These are phyloP conservation scores for Hapsidospora chrysogenum DNA, from an alignment of 495 filamentous ascomycete species.

Conservation along the genomic window DNA sequence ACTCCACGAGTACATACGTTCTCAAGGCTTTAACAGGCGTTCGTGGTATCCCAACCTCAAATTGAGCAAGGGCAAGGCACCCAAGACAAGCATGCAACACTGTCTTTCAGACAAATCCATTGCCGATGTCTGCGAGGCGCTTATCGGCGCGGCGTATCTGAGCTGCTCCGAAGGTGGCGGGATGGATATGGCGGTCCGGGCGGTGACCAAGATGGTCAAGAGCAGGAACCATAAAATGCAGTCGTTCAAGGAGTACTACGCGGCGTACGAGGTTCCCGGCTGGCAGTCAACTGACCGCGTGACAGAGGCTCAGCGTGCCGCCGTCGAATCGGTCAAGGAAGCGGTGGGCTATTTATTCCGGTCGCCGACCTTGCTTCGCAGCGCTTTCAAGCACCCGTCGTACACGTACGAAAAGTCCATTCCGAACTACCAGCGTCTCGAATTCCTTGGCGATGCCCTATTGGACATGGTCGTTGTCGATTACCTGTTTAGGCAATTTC, in stretches of 20 bases:
- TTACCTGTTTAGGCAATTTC: conserved; percentile 59
- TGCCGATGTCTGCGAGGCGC: conserved; percentile 91
- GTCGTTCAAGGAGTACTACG: conserved; percentile 54
- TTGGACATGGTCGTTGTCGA: conserved; percentile 80
- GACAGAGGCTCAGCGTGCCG: conserved; percentile 28
- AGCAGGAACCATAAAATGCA: conserved; percentile 48
- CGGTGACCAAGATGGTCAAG: conserved; percentile 62
- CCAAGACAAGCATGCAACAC: conserved; percentile 32
- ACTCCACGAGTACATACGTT: conserved; percentile 67
- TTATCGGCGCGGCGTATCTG: conserved; percentile 81
- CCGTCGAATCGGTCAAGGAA: conserved; percentile 41
- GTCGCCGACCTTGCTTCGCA: conserved; percentile 59
- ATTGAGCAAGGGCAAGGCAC: conserved; percentile 32
- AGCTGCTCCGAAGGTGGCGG: conserved; percentile 34
- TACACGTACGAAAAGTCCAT: conserved; percentile 53
- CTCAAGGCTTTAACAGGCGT: conserved; percentile 59
- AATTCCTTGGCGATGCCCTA: conserved; percentile 84
- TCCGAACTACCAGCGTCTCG: conserved; percentile 80
- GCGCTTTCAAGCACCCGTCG: conserved; percentile 82
- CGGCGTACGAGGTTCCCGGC: conserved; percentile 48
- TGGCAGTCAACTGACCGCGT: conserved; percentile 37
- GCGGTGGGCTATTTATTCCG: conserved; percentile 68
- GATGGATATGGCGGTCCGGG: conserved; percentile 69
- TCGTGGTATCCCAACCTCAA: conserved; percentile 69
- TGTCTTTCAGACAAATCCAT: conserved; percentile 73